phyloP scores from a whole-genome alignment of 306 rosid genomes.

The Lagenaria siceraria region DNA sequence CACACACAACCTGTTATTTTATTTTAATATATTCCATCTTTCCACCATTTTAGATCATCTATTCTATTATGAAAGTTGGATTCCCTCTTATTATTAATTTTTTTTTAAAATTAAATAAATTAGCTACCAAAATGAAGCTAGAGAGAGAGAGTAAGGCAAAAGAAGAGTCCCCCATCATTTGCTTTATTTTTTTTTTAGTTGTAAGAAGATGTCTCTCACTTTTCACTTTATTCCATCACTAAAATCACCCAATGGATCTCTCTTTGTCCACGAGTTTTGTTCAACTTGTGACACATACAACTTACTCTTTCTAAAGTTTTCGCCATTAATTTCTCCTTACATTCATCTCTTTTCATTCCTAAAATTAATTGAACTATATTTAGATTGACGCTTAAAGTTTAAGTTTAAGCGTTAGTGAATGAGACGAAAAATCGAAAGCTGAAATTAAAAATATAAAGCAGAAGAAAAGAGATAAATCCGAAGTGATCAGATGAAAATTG shows the following conservation, averaged over 20 bases:
- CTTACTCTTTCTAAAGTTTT: background rate
- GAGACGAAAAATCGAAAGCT: background rate
- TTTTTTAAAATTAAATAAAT: background rate
- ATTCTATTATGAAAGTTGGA: slow-evolving; percentile 6
- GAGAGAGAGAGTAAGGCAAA: background rate
- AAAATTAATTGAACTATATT: too few relatives aligned
- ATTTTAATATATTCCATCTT: background rate
- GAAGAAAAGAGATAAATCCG: background rate
- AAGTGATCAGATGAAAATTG: background rate
- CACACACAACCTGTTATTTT: background rate
- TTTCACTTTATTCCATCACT: slow-evolving; percentile 62
- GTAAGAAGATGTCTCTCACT: slow-evolving; percentile 49
- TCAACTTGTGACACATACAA: background rate
- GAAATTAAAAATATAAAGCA: background rate
- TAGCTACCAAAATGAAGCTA: background rate
- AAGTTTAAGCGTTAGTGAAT: background rate
- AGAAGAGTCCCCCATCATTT: slow-evolving; percentile 1
- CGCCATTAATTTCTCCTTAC: background rate
- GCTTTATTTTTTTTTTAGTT: slow-evolving; percentile 13
- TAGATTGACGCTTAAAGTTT: too few relatives aligned
- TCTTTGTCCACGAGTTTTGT: background rate
- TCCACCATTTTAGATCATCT: slow-evolving; percentile 12
- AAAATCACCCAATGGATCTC: slow-evolving; percentile 1
- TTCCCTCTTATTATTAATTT: too few relatives aligned
- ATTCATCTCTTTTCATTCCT: background rate